Conservation (phyloP, 2,329 filamentous ascomycete genomes). For the Pseudonectria foliicola region DNA sequence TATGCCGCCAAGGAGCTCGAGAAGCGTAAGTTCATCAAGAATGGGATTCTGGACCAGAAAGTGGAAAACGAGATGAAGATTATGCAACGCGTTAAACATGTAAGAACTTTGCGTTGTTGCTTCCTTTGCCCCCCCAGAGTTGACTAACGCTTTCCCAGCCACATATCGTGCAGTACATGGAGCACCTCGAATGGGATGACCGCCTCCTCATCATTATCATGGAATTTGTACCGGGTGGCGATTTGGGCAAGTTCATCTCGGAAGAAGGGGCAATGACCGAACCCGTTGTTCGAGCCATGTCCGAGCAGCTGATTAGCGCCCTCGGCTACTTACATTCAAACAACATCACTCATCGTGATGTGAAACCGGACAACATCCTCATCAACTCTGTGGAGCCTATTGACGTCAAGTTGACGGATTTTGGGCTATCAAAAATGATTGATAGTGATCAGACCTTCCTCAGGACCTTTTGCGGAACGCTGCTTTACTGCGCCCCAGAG, state of each 20-base stretch:
- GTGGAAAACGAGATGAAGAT: constrained; percentile 97
- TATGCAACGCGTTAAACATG: constrained; percentile 79
- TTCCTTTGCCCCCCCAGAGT: background rate
- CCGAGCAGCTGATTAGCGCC: constrained; percentile 70
- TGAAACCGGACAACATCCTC: constrained; percentile 97
- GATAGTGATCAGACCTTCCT: constrained; percentile 86
- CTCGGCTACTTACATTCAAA: constrained; percentile 79
- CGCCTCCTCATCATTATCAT: constrained; percentile 94
- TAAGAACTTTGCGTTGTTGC: constrained; percentile 35
- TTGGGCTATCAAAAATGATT: constrained; percentile 91
- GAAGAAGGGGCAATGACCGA: constrained; percentile 60
- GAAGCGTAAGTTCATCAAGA: constrained; percentile 88
- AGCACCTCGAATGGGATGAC: constrained; percentile 75
- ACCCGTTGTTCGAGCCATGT: constrained; percentile 60
- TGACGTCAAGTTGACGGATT: constrained; percentile 87
- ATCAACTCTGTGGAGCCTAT: constrained; percentile 68
- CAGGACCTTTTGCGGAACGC: constrained; percentile 91
- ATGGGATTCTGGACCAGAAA: constrained; percentile 80
- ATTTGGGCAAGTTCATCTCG: constrained; percentile 68
- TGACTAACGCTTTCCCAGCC: constrained; percentile 39
- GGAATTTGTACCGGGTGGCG: constrained; percentile 80
- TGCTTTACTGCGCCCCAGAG: constrained; percentile 93
- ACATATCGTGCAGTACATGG: constrained; percentile 87
- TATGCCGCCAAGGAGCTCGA: constrained; percentile 94
- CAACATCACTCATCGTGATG: constrained; percentile 94